Conservation (phyloP, 208 protist genomes). For the Trypanosoma brucei region DNA sequence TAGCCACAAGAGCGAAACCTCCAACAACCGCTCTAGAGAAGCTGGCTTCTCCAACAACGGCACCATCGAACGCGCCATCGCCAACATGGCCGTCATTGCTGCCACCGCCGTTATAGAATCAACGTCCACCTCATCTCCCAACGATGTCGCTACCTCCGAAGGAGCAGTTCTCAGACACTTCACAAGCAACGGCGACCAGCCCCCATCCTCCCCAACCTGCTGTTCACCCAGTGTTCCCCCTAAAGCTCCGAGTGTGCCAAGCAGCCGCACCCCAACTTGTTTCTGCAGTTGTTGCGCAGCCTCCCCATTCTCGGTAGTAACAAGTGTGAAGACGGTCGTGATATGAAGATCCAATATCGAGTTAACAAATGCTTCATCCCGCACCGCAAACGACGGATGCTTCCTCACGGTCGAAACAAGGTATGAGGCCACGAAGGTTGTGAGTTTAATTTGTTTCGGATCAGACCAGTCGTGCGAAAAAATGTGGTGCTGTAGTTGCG, state of each 20-base stretch:
- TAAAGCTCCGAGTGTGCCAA: conserved; percentile 35
- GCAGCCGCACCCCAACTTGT: conserved; percentile 39
- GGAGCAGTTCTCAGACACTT: conserved; percentile 7
- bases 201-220: not conserved
- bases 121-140: conserved; percentile 6
- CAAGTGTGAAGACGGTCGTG: conserved; percentile 44
- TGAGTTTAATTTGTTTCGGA: conserved; percentile 38
- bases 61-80: conserved; percentile 1
- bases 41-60: not conserved
- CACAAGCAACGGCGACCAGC: conserved; percentile 6
- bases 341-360: conserved; percentile 37
- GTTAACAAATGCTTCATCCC: conserved; percentile 18
- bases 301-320: conserved; percentile 30
- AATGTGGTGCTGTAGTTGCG: conserved; percentile 50
- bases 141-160: not conserved
- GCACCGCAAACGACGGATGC: conserved; percentile 32
- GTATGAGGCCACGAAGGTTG: conserved; percentile 72
- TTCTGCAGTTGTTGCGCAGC: conserved; percentile 35
- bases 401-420: conserved; percentile 46
- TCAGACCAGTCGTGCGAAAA: conserved; percentile 76
- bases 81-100: conserved; percentile 14
- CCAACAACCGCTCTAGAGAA: conserved; percentile 4
- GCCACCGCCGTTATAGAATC: conserved; percentile 10
- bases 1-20: conserved; percentile 16
- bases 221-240: not conserved